Evolutionary conservation across 2,329 filamentous ascomycete species (phyloP).

Genomic region (Camptophora hylomeconis): DNA sequence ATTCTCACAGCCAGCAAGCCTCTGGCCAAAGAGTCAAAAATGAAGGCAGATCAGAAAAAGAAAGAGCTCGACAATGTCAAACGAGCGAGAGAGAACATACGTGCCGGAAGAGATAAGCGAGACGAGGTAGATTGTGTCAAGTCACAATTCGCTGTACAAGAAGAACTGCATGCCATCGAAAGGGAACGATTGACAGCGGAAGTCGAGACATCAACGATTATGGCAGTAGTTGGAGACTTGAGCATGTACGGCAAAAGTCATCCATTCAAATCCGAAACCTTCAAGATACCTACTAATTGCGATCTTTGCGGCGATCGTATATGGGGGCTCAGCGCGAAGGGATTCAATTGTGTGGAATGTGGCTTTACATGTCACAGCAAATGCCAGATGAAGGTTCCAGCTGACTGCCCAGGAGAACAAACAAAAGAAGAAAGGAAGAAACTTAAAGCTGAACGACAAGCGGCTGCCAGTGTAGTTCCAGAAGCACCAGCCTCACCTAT

Average conservation of each 20-base stretch:
- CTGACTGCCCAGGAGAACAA: slow-evolving; percentile 87
- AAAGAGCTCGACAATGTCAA: slow-evolving; percentile 72
- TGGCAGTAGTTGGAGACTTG: slow-evolving; percentile 79
- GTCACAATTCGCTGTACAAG: slow-evolving; percentile 71
- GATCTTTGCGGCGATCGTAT: slow-evolving; percentile 93
- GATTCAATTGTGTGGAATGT: slow-evolving; percentile 89
- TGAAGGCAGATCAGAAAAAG: slow-evolving; percentile 74
- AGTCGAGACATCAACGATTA: slow-evolving; percentile 86
- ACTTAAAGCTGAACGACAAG: slow-evolving; percentile 74
- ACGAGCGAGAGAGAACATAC: slow-evolving; percentile 58
- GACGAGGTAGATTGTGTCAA: slow-evolving; percentile 79
- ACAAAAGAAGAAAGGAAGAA: slow-evolving; percentile 93
- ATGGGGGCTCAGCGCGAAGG: slow-evolving; percentile 93
- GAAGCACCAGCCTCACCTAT: slow-evolving; percentile 23
- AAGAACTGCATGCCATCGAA: slow-evolving; percentile 72
- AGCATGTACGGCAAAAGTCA: slow-evolving; percentile 88
- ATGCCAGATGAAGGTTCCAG: slow-evolving; percentile 96
- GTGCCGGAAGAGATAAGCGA: slow-evolving; percentile 73
- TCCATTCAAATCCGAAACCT: slow-evolving; percentile 97
- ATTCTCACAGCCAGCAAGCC: slow-evolving; percentile 81
- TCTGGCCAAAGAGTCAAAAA: slow-evolving; percentile 64
- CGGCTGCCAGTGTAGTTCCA: slow-evolving; percentile 51
- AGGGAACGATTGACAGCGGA: slow-evolving; percentile 76
- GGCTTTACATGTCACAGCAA: slow-evolving; percentile 98
- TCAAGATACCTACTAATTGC: slow-evolving; percentile 98